phyloP scores from a whole-genome alignment of 768 basidiomycete genomes.

The Mycena capillaripes region DNA sequence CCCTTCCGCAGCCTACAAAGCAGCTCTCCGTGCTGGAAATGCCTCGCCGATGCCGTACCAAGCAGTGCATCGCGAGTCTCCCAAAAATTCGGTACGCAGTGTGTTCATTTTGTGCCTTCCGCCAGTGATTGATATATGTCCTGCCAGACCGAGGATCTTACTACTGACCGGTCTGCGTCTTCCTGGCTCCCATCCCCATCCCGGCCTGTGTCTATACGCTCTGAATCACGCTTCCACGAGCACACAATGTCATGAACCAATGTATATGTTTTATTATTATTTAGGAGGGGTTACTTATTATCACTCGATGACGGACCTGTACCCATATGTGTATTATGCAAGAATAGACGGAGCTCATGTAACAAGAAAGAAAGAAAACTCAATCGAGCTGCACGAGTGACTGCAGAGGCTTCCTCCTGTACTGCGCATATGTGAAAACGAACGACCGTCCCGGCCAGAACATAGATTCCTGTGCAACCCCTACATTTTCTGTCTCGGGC shows the following conservation, averaged over 20 bases:
- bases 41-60: conserved; percentile 28
- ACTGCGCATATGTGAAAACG: conserved; percentile 4
- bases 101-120: not conserved
- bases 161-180: not conserved
- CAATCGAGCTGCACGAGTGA: not conserved
- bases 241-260: conserved; percentile 11
- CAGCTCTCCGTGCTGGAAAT: conserved; percentile 25
- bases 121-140: conserved; percentile 5
- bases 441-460: conserved; percentile 14
- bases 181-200: conserved; percentile 14
- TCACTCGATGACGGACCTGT: conserved; percentile 6
- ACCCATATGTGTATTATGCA: conserved; percentile 5
- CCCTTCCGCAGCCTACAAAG: conserved; percentile 35
- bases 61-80: conserved; percentile 13
- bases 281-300: not conserved
- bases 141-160: conserved; percentile 11
- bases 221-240: conserved; percentile 33
- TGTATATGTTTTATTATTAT: conserved; percentile 3
- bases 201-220: conserved; percentile 17
- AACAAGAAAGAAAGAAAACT: not conserved
- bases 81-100: conserved; percentile 21
- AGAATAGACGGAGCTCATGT: not conserved
- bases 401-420: not conserved
- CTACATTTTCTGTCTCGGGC: not conserved
- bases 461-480: not conserved